Conservation (phyloP, 805 yeast species). For the Trichomonascus vanleenenianus region DNA sequence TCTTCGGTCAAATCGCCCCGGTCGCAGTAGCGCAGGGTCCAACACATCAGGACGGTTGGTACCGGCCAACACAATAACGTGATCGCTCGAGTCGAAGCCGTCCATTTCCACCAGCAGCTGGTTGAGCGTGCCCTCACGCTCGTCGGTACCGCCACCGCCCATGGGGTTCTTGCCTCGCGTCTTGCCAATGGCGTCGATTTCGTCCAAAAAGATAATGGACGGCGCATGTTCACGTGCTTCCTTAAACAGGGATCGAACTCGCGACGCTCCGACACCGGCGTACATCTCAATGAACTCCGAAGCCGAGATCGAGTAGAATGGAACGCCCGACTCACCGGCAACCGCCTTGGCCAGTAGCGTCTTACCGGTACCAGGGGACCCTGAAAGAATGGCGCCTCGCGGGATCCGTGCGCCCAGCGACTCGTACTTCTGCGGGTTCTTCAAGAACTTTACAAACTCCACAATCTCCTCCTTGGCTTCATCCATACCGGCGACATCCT, state of each 20-base stretch:
- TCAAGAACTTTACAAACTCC: conserved; percentile 89
- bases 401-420: conserved; percentile 90
- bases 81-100: conserved; percentile 82
- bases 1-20: conserved; percentile 92
- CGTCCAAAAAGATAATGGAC: conserved; percentile 84
- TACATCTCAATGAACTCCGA: conserved; percentile 97
- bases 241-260: conserved; percentile 87
- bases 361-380: conserved; percentile 98
- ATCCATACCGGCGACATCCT: conserved; percentile 91
- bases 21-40: conserved; percentile 85
- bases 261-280: conserved; percentile 92
- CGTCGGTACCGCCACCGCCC: conserved; percentile 73
- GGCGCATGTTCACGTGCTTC: conserved; percentile 90
- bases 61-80: conserved; percentile 90
- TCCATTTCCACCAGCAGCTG: conserved; percentile 94
- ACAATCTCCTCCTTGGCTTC: conserved; percentile 92
- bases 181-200: conserved; percentile 93
- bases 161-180: conserved; percentile 82
- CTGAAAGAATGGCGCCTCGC: conserved; percentile 87
- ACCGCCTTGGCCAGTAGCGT: conserved; percentile 89
- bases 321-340: conserved; percentile 95
- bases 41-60: conserved; percentile 88
- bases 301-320: conserved; percentile 85
- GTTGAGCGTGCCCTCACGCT: conserved; percentile 86
- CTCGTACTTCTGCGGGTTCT: conserved; percentile 78